Conservation (phyloP, 164 flowering plant species). For the Echeveria elegans region DNA sequence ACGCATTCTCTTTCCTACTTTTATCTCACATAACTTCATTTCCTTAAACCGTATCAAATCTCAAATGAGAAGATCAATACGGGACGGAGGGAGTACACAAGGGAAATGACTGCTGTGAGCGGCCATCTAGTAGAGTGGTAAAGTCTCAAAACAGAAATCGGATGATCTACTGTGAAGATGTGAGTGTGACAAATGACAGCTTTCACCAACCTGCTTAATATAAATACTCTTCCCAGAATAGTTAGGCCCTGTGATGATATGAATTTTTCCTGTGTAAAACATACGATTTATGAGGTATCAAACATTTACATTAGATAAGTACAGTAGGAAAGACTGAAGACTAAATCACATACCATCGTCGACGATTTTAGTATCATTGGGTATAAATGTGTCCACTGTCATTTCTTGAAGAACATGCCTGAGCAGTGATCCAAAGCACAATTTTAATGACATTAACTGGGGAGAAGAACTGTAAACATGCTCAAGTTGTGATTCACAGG, state of each 20-base stretch:
- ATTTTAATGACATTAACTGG: not conserved
- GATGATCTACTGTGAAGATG: not conserved
- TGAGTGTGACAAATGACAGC: not conserved
- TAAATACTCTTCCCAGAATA: constrained; percentile 96
- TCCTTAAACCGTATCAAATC: too few species aligned
- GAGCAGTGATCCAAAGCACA: not conserved
- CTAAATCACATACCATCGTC: constrained; percentile 40
- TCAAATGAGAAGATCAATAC: too few species aligned
- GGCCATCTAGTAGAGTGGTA: not conserved
- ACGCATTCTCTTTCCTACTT: too few species aligned
- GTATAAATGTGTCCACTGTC: constrained; percentile 94
- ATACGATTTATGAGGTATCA: not conserved
- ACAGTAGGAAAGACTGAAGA: not conserved
- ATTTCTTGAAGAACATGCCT: constrained; percentile 98
- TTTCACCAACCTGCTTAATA: constrained; percentile 66
- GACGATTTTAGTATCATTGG: constrained; percentile 72
- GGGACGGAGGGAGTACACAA: not conserved
- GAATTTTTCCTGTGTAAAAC: constrained; percentile 57
- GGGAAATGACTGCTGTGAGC: not conserved
- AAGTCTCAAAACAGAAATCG: not conserved
- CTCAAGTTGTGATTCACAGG: constrained; percentile 3
- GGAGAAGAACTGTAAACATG: not conserved
- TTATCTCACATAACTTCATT: too few species aligned
- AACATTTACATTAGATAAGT: not conserved
- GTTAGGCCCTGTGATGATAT: constrained; percentile 92